Conservation (phyloP, 495 filamentous ascomycete genomes). For the Aspergillus bertholletiae region DNA sequence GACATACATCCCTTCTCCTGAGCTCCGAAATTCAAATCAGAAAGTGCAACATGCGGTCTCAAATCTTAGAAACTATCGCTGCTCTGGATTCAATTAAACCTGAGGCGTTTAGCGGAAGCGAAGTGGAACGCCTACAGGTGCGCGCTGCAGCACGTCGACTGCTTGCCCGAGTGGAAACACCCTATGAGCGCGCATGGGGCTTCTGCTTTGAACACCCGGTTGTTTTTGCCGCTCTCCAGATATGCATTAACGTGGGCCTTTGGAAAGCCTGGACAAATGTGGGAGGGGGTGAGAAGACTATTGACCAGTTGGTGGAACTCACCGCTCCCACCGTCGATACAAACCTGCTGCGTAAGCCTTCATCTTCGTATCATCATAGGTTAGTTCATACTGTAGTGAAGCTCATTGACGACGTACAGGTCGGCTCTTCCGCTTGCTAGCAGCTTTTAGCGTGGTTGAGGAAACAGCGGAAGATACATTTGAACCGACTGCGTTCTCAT, state of each 20-base stretch:
- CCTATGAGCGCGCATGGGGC: slow-evolving; percentile 27
- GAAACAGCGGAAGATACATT: slow-evolving; percentile 34
- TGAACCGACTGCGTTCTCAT: slow-evolving; percentile 33
- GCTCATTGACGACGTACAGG: too few species aligned
- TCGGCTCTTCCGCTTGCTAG: slow-evolving; percentile 39
- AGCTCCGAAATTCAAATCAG: too few species aligned
- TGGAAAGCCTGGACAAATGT: slow-evolving; percentile 24
- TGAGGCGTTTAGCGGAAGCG: slow-evolving; percentile 17
- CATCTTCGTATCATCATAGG: too few species aligned
- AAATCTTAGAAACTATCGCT: slow-evolving; percentile 17
- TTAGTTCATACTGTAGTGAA: too few species aligned
- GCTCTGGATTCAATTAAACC: slow-evolving; percentile 20
- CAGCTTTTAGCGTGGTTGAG: slow-evolving; percentile 32
- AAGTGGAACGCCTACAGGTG: slow-evolving; percentile 25
- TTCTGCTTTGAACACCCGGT: slow-evolving; percentile 29
- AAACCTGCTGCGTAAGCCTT: slow-evolving; percentile 22
- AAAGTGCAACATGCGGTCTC: not conserved
- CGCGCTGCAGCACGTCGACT: slow-evolving; percentile 25
- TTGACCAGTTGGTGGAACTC: slow-evolving; percentile 21
- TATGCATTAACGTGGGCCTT: slow-evolving; percentile 24
- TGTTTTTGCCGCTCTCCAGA: slow-evolving; percentile 27
- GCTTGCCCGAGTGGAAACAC: slow-evolving; percentile 23
- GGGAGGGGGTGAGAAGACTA: slow-evolving; percentile 21
- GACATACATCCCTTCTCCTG: too few species aligned
- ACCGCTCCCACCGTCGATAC: slow-evolving; percentile 18